Base-by-base conservation (phyloP, 208 protist species). In the Porcisia deanei region DNA sequence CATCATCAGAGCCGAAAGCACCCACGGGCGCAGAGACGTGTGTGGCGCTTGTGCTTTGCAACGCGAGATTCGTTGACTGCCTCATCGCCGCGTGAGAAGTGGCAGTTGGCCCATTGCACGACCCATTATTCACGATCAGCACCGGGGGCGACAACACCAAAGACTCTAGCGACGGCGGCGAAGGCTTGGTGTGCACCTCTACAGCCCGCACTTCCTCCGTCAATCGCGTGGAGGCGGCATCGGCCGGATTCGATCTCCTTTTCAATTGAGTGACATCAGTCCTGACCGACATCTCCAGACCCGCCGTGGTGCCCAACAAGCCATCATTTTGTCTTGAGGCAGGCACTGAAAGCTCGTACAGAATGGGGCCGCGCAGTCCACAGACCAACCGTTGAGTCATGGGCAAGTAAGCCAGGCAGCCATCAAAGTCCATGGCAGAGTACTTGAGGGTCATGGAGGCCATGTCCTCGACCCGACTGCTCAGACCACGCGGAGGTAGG, bases 371-470 rank as follows among this genome's bases (percentile, higher is more conserved):
- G 8, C 92, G 90, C 59, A 96, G 84, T 66, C 81, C 87, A 66
- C 87, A 91, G 34, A 96, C 86, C 25, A 96, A 71, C 22, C 80
- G 86, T 65, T 77, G 77, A 43, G 68, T 43, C 43, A 75, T 55
- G 2, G 88, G 89, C 71, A 90, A 68, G 80, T 85, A 94, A 9
- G 84, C 72, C 8, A 96, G 47, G 68, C 85, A 89, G 53, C 92
- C 92, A 74, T 94, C 89, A 18, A 71, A 72, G 85, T 96, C 92
- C 61, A 77, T 71, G 30, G 80, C 57, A 37, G 87, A 90, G 61
- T 61, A 86, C 80, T 90, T 88, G 49, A 91, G 75, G 63, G 89
- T 90, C 61, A 90, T 80, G 7, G 81, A 88, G 57, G 86, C 85
- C 47, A 90, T 76, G 80, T 96, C 92, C 72, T 88, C 85, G 47